These are phyloP conservation scores for Clarireedia hainanense DNA, from an alignment of 2,329 filamentous ascomycete species.

Conservation along the genomic window DNA sequence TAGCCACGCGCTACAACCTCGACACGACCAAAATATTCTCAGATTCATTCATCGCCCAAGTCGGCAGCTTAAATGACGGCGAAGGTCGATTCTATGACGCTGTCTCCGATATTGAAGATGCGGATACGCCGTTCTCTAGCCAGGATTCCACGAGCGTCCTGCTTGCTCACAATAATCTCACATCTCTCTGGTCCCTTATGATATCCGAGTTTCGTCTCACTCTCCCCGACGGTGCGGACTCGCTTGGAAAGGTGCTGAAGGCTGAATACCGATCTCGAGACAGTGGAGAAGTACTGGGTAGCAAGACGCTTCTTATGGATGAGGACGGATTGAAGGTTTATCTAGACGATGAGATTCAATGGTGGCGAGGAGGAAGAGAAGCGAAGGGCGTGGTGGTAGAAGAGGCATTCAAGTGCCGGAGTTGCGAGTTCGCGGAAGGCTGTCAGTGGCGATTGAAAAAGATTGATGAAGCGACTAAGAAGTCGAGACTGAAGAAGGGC, in stretches of 20 bases:
- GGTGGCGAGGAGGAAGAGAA: slow-evolving; percentile 74
- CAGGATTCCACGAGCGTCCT: slow-evolving; percentile 34
- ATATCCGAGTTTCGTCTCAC: slow-evolving; percentile 46
- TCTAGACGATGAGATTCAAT: slow-evolving; percentile 62
- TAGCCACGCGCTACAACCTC: slow-evolving; percentile 67
- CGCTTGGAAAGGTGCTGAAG: slow-evolving; percentile 48
- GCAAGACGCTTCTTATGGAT: slow-evolving; percentile 59
- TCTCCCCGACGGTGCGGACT: slow-evolving; percentile 41
- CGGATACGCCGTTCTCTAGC: slow-evolving; percentile 13
- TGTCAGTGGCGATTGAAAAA: slow-evolving; percentile 72
- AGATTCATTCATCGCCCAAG: slow-evolving; percentile 68
- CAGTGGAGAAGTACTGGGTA: slow-evolving; percentile 46
- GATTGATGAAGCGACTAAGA: slow-evolving; percentile 47
- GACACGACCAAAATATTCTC: slow-evolving; percentile 61
- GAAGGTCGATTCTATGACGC: slow-evolving; percentile 41
- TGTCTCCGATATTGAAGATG: slow-evolving; percentile 24
- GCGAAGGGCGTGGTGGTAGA: slow-evolving; percentile 71
- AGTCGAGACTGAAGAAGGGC: slow-evolving; percentile 16
- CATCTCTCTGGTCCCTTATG: slow-evolving; percentile 54
- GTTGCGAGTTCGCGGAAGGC: slow-evolving; percentile 71
- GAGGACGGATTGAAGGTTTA: slow-evolving; percentile 55
- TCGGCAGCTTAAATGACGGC: slow-evolving; percentile 58
- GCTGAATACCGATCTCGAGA: slow-evolving; percentile 44
- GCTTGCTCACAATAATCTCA: slow-evolving; percentile 50
- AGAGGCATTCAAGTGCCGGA: slow-evolving; percentile 81